Base-by-base conservation (phyloP, 2,329 filamentous ascomycete genomes). In the Aspergillus pseudonomiae region DNA sequence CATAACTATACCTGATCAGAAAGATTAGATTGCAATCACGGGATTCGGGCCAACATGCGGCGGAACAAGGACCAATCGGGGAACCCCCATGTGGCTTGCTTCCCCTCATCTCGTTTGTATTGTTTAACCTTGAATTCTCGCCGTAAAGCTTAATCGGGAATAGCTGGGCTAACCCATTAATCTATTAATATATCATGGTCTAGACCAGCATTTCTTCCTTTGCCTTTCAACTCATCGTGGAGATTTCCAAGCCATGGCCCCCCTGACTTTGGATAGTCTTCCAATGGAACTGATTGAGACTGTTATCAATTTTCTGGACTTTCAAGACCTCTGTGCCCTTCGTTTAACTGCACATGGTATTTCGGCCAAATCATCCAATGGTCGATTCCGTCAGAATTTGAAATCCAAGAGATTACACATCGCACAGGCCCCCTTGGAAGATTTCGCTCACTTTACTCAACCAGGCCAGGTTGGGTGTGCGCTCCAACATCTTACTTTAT, bases 241-340 rank as follows among this genome's bases (percentile, higher is more conserved):
- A 36, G 14, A 36, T 36, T 36, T 36, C 34, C 34, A 36, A 36
- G 34, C 1, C 26, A 54, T 60, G 58, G 58, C 34, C 12, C 14
- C 19, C 1, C 11, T 32, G 36, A 32, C 26, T 4, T 28, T 60
- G 14, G n/a, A 54, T 32, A 12, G n/a, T 19, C 4, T 60, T 21
- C 58, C 58, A n/a, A 24, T 54, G 7, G 58, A 60, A 28, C 19
- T 60, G 48, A 16, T 60, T 19, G 58, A 60, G 58, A 10, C 9
- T 7, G 43, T 43, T 30, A 9, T 45, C 2, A 9, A n/a, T 45
- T 45, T 28, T 4, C 48, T 60, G 3, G 58, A 60, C 6, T 45
- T 60, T 10, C 58, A 60, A 43, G n/a, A 54, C 16, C 6, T 43
- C 43, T 60, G 58, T 30, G 36, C 48, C 19, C 58, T 46, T 24